Evolutionary conservation across 495 filamentous ascomycete species (phyloP).

Genomic region (Penicillium desertorum): DNA sequence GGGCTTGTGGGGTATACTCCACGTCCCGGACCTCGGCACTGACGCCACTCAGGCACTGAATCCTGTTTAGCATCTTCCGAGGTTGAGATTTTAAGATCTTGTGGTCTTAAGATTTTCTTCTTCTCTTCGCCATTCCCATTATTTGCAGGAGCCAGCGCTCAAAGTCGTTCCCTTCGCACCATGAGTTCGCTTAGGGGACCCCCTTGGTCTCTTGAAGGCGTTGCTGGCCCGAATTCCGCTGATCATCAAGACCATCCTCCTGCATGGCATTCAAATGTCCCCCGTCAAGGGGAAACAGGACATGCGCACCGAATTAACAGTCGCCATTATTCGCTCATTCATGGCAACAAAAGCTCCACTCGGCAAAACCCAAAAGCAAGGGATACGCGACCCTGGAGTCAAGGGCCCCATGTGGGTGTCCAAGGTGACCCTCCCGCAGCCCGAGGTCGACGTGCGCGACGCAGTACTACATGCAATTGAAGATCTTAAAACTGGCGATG

Average conservation of each 20-base stretch:
- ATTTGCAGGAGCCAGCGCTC: background rate
- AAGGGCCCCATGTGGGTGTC: constrained; percentile 82
- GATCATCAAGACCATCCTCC: constrained; percentile 63
- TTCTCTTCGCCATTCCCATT: background rate
- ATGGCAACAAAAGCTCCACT: constrained; percentile 51
- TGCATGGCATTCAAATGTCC: constrained; percentile 65
- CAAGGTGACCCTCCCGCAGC: constrained; percentile 58
- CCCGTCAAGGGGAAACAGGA: constrained; percentile 72
- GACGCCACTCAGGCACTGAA: constrained; percentile 17
- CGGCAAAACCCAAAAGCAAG: constrained; percentile 60
- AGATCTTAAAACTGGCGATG: constrained; percentile 51
- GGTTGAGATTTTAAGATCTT: constrained; percentile 1
- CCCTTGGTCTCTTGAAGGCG: constrained; percentile 45
- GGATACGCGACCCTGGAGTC: constrained; percentile 62
- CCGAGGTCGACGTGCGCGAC: constrained; percentile 57
- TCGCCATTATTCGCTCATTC: constrained; percentile 67
- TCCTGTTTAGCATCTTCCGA: constrained; percentile 20
- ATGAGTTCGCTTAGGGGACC: constrained; percentile 42
- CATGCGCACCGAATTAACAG: constrained; percentile 69
- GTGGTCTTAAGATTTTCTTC: background rate
- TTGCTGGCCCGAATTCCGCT: constrained; percentile 62
- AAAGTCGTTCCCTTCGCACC: background rate
- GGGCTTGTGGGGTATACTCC: constrained; percentile 3
- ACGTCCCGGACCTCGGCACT: constrained; percentile 24
- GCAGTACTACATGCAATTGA: constrained; percentile 63